phyloP scores from a whole-genome alignment of 2,329 filamentous ascomycete genomes.

The Sclerotinia subarctica region DNA sequence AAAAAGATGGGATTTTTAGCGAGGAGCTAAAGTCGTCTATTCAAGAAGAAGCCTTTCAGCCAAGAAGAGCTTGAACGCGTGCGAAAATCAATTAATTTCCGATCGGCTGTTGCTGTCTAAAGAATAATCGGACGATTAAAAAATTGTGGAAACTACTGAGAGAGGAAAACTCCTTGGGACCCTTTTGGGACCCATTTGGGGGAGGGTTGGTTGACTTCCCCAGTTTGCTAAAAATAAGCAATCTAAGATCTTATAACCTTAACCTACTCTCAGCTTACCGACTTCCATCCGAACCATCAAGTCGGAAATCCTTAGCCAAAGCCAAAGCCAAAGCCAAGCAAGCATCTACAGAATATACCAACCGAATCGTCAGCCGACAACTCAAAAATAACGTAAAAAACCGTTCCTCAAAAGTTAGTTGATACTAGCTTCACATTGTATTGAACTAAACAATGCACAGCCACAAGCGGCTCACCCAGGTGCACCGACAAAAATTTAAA shows the following conservation, averaged over 20 bases:
- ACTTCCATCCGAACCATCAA: neutral
- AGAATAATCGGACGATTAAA: too few species aligned
- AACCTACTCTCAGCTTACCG: neutral
- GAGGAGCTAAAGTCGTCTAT: neutral
- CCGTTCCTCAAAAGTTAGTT: neutral
- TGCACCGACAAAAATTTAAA: neutral
- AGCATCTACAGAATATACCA: neutral
- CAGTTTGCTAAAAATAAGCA: neutral
- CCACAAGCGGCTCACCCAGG: neutral
- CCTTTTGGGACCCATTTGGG: too few species aligned
- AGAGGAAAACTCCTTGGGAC: too few species aligned
- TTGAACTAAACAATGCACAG: neutral
- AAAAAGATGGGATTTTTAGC: neutral
- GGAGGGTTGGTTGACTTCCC: neutral
- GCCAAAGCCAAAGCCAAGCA: neutral
- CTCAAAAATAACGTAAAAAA: neutral
- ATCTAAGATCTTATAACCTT: too few species aligned
- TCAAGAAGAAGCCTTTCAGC: neutral
- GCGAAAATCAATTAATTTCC: neutral
- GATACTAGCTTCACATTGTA: neutral
- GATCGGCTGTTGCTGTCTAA: neutral
- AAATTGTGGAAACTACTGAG: too few species aligned
- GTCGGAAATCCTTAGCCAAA: neutral
- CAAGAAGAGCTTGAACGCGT: neutral
- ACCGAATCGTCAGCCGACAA: neutral